Conservation (phyloP, 2,329 filamentous ascomycete genomes). For the Beauveria sp. region DNA sequence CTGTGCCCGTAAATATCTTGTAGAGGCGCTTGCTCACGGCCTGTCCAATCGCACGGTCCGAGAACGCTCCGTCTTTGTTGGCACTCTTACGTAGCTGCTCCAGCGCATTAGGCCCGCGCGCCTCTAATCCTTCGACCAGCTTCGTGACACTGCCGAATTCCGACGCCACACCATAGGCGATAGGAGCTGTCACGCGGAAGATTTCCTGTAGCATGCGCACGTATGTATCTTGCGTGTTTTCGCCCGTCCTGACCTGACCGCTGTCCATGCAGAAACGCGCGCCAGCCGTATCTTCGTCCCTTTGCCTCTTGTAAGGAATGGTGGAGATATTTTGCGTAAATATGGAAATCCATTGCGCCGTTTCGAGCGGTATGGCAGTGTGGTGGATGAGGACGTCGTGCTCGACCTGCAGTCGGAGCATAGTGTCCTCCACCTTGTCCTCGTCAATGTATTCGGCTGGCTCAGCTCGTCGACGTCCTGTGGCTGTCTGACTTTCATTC, state of each 20-base stretch:
- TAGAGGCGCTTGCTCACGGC: constrained; percentile 51
- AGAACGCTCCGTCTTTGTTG: constrained; percentile 48
- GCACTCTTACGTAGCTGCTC: constrained; percentile 51
- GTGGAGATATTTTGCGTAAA: constrained; percentile 76
- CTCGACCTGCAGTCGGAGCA: constrained; percentile 61
- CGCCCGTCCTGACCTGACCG: constrained; percentile 66
- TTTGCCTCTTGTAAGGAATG: constrained; percentile 58
- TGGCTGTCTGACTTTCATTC: constrained; percentile 15
- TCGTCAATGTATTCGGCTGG: constrained; percentile 51
- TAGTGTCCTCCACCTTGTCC: constrained; percentile 60
- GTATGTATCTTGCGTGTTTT: constrained; percentile 59
- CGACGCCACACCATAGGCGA: constrained; percentile 60
- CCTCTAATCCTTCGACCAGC: constrained; percentile 52
- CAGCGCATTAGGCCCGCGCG: constrained; percentile 51
- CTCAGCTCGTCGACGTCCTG: constrained; percentile 31
- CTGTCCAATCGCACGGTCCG: constrained; percentile 47
- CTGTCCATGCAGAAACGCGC: constrained; percentile 71
- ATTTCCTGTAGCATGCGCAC: constrained; percentile 71
- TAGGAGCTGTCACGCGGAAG: constrained; percentile 59
- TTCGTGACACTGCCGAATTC: constrained; percentile 51
- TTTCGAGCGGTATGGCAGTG: constrained; percentile 51
- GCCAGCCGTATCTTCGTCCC: constrained; percentile 39
- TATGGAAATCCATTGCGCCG: constrained; percentile 62
- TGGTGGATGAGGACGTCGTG: constrained; percentile 65
- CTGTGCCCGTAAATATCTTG: constrained; percentile 51